Percentiles rank a stretch among this genome's conserved stretches.
Conservation (phyloP, 768 basidiomycete genomes). For the Hysterangium stoloniferum region DNA sequence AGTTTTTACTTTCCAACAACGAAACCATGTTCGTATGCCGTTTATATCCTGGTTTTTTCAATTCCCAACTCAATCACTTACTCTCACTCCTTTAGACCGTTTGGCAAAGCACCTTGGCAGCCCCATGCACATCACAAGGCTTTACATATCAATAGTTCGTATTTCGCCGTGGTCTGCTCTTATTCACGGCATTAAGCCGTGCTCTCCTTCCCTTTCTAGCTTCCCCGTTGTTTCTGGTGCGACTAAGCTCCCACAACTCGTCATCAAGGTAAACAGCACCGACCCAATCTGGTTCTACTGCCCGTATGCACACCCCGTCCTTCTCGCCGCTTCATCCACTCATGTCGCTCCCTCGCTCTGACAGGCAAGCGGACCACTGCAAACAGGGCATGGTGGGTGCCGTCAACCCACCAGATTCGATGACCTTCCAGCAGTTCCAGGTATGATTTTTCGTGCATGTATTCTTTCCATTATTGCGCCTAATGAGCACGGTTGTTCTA, state of each 20-base stretch:
- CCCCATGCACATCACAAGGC: constrained; percentile 39
- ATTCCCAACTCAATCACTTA: not conserved
- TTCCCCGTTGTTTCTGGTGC: constrained; percentile 26
- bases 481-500: too few relatives aligned
- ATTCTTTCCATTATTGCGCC: too few relatives aligned
- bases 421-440: constrained; percentile 43
- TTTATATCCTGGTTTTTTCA: not conserved
- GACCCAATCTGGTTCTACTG: constrained; percentile 59
- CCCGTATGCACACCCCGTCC: constrained; percentile 17
- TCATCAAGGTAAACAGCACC: constrained; percentile 38
- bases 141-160: constrained; percentile 40
- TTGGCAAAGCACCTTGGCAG: constrained; percentile 40
- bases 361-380: constrained; percentile 31
- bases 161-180: not conserved
- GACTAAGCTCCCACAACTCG: constrained; percentile 35
- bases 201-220: constrained; percentile 30
- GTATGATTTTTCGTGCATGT: too few relatives aligned
- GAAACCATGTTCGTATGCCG: not conserved
- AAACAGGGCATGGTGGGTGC: constrained; percentile 53
- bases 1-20: not conserved
- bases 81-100: constrained; percentile 21
- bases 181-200: constrained; percentile 17
- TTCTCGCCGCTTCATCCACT: not conserved
- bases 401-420: constrained; percentile 41
- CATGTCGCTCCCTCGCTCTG: not conserved